Evolutionary conservation across 257 asterid species (phyloP).

Genomic region (Capsicum rhomboideum): DNA sequence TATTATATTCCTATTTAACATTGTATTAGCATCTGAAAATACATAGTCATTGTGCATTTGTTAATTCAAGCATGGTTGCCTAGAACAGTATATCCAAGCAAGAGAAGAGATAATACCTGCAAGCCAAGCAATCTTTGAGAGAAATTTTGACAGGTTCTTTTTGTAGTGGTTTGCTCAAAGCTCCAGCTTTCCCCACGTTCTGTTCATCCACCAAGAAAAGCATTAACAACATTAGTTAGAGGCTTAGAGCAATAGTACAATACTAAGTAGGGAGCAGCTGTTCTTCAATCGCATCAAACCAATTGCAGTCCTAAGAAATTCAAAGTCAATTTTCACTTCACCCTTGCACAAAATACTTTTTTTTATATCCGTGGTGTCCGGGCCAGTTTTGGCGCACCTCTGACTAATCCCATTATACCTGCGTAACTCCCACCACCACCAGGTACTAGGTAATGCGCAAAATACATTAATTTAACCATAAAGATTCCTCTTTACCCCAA

Average conservation of each 20-base stretch:
- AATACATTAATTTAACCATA: background rate
- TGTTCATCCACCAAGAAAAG: slow-evolving; percentile 15
- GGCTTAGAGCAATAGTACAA: background rate
- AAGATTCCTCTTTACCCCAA: background rate
- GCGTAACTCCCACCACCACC: too few species aligned
- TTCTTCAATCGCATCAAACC: background rate
- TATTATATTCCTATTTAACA: background rate
- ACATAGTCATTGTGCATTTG: background rate
- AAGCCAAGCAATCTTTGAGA: slow-evolving; percentile 91
- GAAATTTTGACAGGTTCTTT: slow-evolving; percentile 87
- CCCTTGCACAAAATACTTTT: background rate
- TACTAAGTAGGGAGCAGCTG: background rate
- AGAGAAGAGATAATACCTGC: slow-evolving; percentile 50
- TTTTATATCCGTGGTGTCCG: background rate
- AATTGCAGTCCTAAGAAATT: background rate
- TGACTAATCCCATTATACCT: too few species aligned
- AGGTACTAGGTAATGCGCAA: too few species aligned
- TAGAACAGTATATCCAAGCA: background rate
- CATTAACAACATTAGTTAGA: background rate
- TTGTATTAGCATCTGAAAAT: background rate
- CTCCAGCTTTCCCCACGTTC: slow-evolving; percentile 37
- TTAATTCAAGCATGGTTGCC: background rate
- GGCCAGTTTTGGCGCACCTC: too few species aligned
- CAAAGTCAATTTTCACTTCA: background rate
- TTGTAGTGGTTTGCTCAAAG: slow-evolving; percentile 39